Conservation (phyloP, 495 filamentous ascomycete species). For the Aspergillus avenaceus region DNA sequence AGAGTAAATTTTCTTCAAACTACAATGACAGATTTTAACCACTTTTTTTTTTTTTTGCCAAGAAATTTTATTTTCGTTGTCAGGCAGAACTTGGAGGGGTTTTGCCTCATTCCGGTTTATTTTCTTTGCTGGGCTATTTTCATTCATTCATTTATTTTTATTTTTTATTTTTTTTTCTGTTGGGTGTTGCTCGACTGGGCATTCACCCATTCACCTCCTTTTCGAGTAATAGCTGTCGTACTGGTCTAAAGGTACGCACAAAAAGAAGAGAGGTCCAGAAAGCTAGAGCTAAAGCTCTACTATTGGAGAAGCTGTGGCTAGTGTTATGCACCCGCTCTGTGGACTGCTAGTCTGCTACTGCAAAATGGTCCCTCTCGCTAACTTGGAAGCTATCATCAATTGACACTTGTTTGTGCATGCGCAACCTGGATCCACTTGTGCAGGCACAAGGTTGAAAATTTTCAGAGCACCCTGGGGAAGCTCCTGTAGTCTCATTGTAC, state of each 20-base stretch:
- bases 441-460: neutral
- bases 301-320: neutral
- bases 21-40: too few species aligned
- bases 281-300: neutral
- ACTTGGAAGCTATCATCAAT: neutral
- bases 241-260: neutral
- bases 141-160: too few species aligned
- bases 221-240: neutral
- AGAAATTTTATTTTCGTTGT: neutral
- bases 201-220: neutral
- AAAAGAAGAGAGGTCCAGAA: neutral
- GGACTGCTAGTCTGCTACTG: neutral
- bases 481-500: neutral
- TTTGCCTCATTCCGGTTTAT: neutral
- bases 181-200: neutral
- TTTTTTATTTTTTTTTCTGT: too few species aligned
- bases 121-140: neutral
- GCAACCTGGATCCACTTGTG: neutral
- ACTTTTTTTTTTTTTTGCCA: neutral
- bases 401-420: neutral
- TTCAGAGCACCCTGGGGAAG: neutral
- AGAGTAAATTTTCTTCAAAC: too few species aligned
- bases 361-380: neutral
- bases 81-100: neutral
- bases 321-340: neutral